Conservation (phyloP, 208 protist species). For the Crithidia sp. region DNA sequence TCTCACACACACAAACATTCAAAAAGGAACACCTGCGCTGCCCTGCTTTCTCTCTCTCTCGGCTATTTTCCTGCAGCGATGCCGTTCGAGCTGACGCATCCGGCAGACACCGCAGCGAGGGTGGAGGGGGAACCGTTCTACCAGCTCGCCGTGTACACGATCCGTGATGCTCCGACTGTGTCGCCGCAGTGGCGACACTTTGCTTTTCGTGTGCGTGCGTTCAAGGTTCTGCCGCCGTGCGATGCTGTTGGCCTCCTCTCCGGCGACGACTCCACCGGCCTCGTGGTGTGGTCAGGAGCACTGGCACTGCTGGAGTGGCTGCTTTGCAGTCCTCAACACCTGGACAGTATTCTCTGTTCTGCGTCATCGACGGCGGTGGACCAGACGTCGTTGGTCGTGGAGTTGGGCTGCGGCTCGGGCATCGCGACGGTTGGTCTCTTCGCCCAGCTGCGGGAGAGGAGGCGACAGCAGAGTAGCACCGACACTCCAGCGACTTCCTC, state of each 20-base stretch:
- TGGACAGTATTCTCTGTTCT: background rate
- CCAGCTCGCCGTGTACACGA: slow-evolving; percentile 22
- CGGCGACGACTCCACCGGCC: slow-evolving; percentile 42
- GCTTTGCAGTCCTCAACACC: background rate
- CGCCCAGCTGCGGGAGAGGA: slow-evolving; percentile 9
- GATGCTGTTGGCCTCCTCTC: slow-evolving; percentile 42
- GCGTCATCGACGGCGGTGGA: background rate
- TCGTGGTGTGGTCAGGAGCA: slow-evolving; percentile 45
- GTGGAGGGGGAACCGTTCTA: slow-evolving; percentile 50
- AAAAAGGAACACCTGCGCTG: background rate
- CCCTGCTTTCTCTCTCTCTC: slow-evolving; percentile 1
- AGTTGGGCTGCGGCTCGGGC: slow-evolving; percentile 47
- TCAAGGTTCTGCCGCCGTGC: slow-evolving; percentile 35
- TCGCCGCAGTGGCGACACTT: slow-evolving; percentile 12
- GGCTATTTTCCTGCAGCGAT: slow-evolving; percentile 15
- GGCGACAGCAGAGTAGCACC: background rate
- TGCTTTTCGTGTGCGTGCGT: slow-evolving; percentile 37
- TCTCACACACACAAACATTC: background rate
- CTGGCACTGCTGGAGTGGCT: slow-evolving; percentile 50
- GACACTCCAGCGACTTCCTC: background rate
- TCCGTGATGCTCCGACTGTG: background rate
- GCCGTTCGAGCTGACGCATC: slow-evolving; percentile 39
- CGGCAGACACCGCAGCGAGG: slow-evolving; percentile 29
- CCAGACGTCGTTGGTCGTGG: slow-evolving; percentile 12
- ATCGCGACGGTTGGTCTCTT: slow-evolving; percentile 32